Evolutionary conservation across 202 grass and related monocot genomes (phyloP), one percentile per base, ranked within the genome.

Genomic region (Alloteropsis angusta): DNA sequence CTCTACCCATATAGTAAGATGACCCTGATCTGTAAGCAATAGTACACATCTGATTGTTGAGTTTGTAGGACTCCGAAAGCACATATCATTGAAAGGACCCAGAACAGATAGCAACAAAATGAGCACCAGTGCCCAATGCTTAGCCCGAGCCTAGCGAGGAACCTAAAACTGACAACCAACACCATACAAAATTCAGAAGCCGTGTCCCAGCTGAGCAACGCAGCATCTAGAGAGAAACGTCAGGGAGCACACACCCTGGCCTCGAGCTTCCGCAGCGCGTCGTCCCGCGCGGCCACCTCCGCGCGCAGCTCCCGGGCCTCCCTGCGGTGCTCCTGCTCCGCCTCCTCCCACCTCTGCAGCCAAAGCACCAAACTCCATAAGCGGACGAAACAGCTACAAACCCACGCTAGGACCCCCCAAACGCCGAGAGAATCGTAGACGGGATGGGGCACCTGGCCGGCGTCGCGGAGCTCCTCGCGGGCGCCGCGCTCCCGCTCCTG

Each of bases 401-500:
- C 3, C 13, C 21, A 47, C 37, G 14, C 5, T 30, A 72, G 17
- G 9, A 71, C 28, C 17, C 28, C 17, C 10, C 35, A 67, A 50
- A 14, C 47, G 4, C 47, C 9, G 17, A 22, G 50, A 30, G 38
- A 80, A 61, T 14, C 37, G 1, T 36, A 50, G 61, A 38, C 2
- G 22, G 2, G 15, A 30, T 25, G 0, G 23, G 7, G 5, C 37
- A 92, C 93, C 87, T 96, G 59, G 28, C 34, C 68, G 36, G 70
- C 81, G 7, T 85, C 69, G 5, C 82, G 85, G 39, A 97, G 87
- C 76, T 97, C 90, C 55, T 96, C 85, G 35, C 83, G 84, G 47
- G 70, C 72, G 57, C 80, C 75, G 67, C 87, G 80, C 79, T 97
- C 90, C 82, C 82, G 69, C 82, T 90, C 93, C 93, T 97, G 74